A percentile compares a stretch with the other conserved stretches of the same genome.
Conservation (phyloP, 306 rosid species). For the Adenanthera pavonina region DNA sequence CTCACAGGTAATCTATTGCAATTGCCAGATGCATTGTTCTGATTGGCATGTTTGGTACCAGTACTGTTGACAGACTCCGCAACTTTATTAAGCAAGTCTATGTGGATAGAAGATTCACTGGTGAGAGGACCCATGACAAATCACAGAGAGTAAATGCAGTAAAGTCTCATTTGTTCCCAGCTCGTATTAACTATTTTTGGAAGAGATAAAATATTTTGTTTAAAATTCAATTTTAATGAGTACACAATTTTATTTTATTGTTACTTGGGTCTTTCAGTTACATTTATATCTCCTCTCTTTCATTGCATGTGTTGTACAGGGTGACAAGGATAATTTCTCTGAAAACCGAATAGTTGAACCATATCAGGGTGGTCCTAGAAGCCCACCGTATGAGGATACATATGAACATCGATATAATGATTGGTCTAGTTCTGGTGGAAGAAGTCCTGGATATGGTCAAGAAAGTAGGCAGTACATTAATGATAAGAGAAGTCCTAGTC, state of each 20-base stretch:
- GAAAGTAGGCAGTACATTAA: constrained; percentile 69
- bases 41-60: constrained; percentile 59
- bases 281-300: constrained; percentile 24
- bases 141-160: constrained; percentile 72
- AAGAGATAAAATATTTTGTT: constrained; percentile 24
- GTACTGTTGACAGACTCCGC: constrained; percentile 83
- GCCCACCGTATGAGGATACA: constrained; percentile 82
- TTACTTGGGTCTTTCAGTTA: constrained; percentile 9
- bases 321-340: constrained; percentile 71
- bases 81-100: constrained; percentile 87
- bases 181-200: constrained; percentile 21
- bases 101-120: constrained; percentile 78
- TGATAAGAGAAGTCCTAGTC: constrained; percentile 70
- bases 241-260: constrained; percentile 16
- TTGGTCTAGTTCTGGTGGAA: constrained; percentile 83
- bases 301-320: constrained; percentile 56
- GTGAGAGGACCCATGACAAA: constrained; percentile 73
- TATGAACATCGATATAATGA: constrained; percentile 71
- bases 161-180: constrained; percentile 34
- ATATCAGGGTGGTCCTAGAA: constrained; percentile 73
- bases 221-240: constrained; percentile 30
- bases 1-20: constrained; percentile 19
- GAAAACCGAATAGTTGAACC: constrained; percentile 65
- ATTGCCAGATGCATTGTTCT: constrained; percentile 42
- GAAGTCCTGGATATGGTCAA: constrained; percentile 88